phyloP scores from a whole-genome alignment of 1,139 yeast genomes.

The Eremothecium gossypii region DNA sequence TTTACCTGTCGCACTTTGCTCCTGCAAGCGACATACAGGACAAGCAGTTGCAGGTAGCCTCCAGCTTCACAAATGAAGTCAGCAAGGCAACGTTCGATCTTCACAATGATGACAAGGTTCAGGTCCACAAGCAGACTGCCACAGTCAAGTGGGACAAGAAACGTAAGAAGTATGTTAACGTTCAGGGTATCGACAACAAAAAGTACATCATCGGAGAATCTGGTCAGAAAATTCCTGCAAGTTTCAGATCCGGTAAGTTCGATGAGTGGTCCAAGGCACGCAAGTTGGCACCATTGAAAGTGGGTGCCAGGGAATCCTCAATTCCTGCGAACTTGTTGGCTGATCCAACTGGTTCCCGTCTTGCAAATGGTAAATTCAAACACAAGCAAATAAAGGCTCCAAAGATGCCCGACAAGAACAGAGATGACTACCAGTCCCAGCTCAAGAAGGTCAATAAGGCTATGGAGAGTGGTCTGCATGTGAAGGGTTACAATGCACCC shows the following conservation, averaged over 20 bases:
- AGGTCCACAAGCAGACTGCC: constrained; percentile 54
- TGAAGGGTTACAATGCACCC: constrained; percentile 54
- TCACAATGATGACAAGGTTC: constrained; percentile 65
- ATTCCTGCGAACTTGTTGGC: constrained; percentile 24
- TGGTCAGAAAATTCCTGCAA: constrained; percentile 89
- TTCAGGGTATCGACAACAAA: constrained; percentile 62
- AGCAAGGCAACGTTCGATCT: constrained; percentile 78
- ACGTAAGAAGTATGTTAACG: constrained; percentile 81
- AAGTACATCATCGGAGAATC: constrained; percentile 91
- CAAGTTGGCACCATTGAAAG: constrained; percentile 44
- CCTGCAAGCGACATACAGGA: constrained; percentile 76
- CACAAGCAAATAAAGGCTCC: constrained; percentile 79
- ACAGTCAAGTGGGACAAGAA: constrained; percentile 90
- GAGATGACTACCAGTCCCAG: constrained; percentile 81
- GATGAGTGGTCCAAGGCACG: constrained; percentile 83
- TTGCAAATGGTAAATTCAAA: constrained; percentile 43
- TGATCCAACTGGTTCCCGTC: constrained; percentile 25
- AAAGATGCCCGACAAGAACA: constrained; percentile 72
- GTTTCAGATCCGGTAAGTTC: constrained; percentile 82
- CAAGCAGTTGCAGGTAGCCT: constrained; percentile 52
- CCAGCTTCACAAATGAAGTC: constrained; percentile 80
- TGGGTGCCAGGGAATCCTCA: constrained; percentile 44
- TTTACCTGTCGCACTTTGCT: constrained; percentile 84
- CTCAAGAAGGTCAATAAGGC: constrained; percentile 80
- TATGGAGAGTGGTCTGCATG: constrained; percentile 59